Base-by-base conservation (phyloP, 192 early-diverging fungal species). In the Coemansia sp. region DNA sequence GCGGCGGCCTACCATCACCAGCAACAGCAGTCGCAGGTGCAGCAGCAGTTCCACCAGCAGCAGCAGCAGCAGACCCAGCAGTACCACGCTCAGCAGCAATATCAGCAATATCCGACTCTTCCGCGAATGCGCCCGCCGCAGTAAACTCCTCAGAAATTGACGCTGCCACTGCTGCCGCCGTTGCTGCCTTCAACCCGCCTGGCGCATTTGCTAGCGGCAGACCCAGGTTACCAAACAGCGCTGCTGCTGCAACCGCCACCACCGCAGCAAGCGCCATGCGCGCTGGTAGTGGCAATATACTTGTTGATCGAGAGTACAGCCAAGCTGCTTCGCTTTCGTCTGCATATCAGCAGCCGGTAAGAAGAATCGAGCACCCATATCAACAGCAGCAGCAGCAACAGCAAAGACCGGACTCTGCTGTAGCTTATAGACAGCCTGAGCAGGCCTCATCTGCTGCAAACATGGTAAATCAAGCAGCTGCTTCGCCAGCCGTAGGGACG, bases 111-210 rank as follows among this genome's bases (percentile, higher is more conserved):
- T 66, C 73, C 51, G 57, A 59, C 60, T 55, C 64, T 71, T 37
- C 73, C 73, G 30, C 67, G 72, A 53, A 68, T 75, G 66, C 72
- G 72, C 0, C 72, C 72, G 40, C 72, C 72, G 21, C 72, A 75
- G 55, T 75, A 62, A 55, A 46, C 34, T 27, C 53, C 21, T 14
- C 59, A 38, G 23, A 21, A 5, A 21, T 46, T 46, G 45, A 46
- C 23, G 45, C 44, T 3, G 52, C 46, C 27, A 46, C 10, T 11
- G 9, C 18, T 23, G 57, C 10, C 49, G 44, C 40, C 11, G 61
- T 19, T 27, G 52, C 42, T 47, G 42, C 45, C 19, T 46, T 42
- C 0, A n/a, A n/a, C n/a, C n/a, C n/a, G n/a, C n/a, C n/a, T n/a
- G n/a, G n/a, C n/a, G n/a, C n/a, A n/a, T n/a, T n/a, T n/a, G n/a